Percentiles rank a stretch among this genome's conserved stretches.
phyloP scores from a whole-genome alignment of 2,329 filamentous ascomycete genomes.

The Pseudogymnoascus verrucosus region DNA sequence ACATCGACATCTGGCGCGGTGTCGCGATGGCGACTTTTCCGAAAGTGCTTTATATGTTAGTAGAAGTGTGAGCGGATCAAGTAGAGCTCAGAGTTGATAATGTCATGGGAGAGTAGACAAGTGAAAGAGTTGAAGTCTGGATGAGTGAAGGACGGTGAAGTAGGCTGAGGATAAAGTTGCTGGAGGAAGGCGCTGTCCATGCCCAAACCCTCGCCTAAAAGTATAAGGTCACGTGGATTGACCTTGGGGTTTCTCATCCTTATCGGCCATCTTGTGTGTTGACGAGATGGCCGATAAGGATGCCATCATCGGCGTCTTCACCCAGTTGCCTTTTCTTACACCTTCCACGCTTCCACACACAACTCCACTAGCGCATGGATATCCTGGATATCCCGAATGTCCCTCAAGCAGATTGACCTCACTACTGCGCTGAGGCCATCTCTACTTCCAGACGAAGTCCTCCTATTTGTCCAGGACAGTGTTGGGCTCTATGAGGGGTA shows the following conservation, averaged over 20 bases:
- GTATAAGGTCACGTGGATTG: background rate
- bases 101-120: background rate
- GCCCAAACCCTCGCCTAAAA: constrained; percentile 7
- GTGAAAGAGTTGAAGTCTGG: background rate
- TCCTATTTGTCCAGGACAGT: constrained; percentile 95
- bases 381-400: constrained; percentile 82
- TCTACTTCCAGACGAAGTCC: constrained; percentile 84
- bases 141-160: constrained; percentile 1
- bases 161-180: constrained; percentile 1
- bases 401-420: constrained; percentile 89
- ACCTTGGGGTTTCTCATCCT: background rate
- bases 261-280: background rate
- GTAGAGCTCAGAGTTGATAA: constrained; percentile 3
- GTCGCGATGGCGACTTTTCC: background rate
- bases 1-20: constrained; percentile 7
- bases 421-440: constrained; percentile 92
- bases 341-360: background rate
- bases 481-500: constrained; percentile 97
- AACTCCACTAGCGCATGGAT: constrained; percentile 26
- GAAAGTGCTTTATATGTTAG: background rate
- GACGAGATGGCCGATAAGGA: background rate
- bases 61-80: constrained; percentile 6
- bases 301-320: constrained; percentile 4
- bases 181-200: background rate
- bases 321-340: background rate